Evolutionary conservation across 1,139 yeast species (phyloP), one percentile per base, ranked within the genome.

Genomic region (Barnettozyma hawaiiensis): DNA sequence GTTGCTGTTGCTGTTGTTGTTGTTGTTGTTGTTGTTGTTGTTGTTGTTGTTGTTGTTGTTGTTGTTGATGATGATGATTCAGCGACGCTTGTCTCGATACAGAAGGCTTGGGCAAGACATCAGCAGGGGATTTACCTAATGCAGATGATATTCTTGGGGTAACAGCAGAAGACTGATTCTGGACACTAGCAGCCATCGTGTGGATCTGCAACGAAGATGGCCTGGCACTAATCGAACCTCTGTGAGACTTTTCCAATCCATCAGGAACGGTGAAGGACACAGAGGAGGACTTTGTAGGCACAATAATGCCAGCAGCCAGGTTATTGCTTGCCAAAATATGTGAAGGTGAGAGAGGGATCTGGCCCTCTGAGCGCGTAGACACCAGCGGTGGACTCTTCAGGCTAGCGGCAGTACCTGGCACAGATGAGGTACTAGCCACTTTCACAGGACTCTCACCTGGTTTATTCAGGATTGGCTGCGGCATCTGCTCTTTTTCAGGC

Each of bases 181-280:
- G 47, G 16, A 19, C 41, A 5, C 18, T 14, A n/a, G 36, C 28
- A 10, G 41, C 35, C 36, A 47, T 36, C 9, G 45, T 43, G 41
- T 40, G 42, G 39, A 55, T 46, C 28, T 54, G 60, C 8, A 61
- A 55, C 16, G 62, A 59, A 3, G 71, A 65, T 4, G 73, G 71
- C 43, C 69, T 58, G 2, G 71, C 67, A 41, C 75, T 69, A 41
- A 74, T 72, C 3, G 78, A 73, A 15, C 76, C 76, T 43, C 80
- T 58, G 49, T 73, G 76, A 0, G 63, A 53, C 42, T 66, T 66
- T 33, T 59, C 64, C n/a, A 54, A 52, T n/a, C 50, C 57, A n/a
- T 55, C 52, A 1, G 67, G 62, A 5, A 59, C 65, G 8, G 59
- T 59, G 46, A 62, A 62, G 7, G 64, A 61, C n/a, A 56, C 59